Evolutionary conservation across 768 basidiomycete genomes (phyloP).

Genomic region (Phanerodontia chrysosporium): DNA sequence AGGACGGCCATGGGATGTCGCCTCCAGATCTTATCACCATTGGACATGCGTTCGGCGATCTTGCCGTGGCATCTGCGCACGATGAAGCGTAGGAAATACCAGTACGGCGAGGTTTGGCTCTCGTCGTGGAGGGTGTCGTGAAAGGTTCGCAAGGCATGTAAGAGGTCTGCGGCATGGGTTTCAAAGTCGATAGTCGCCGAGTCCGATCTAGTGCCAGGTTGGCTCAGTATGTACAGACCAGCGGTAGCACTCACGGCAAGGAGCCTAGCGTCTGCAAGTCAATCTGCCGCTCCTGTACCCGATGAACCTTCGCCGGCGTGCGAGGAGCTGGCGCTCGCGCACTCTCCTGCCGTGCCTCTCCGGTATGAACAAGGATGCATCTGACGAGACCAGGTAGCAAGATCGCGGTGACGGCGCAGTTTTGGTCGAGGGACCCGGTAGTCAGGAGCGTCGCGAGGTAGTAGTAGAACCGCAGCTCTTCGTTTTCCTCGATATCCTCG

Average conservation of each 20-base stretch:
- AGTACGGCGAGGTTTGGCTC: slow-evolving; percentile 1
- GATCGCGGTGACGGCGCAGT: slow-evolving; percentile 11
- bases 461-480: slow-evolving; percentile 5
- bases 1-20: slow-evolving; percentile 7
- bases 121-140: not conserved
- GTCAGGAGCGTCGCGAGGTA: slow-evolving; percentile 7
- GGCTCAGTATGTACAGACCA: no score
- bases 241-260: not conserved
- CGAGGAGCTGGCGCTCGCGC: not conserved
- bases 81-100: slow-evolving; percentile 12
- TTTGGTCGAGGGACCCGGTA: slow-evolving; percentile 5
- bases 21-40: slow-evolving; percentile 8
- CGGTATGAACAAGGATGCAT: slow-evolving; percentile 2
- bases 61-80: slow-evolving; percentile 8
- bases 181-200: slow-evolving; percentile 5
- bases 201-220: not conserved
- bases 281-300: slow-evolving; percentile 4
- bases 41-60: slow-evolving; percentile 10
- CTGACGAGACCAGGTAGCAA: slow-evolving; percentile 4
- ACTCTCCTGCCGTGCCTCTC: not conserved
- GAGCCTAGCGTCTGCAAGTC: slow-evolving; percentile 4
- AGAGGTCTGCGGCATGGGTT: slow-evolving; percentile 7
- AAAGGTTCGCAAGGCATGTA: slow-evolving; percentile 6
- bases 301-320: not conserved
- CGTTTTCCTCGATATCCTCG: not conserved